Conservation (phyloP, 352 stramenopile genomes). For the Globisporangium solare region DNA sequence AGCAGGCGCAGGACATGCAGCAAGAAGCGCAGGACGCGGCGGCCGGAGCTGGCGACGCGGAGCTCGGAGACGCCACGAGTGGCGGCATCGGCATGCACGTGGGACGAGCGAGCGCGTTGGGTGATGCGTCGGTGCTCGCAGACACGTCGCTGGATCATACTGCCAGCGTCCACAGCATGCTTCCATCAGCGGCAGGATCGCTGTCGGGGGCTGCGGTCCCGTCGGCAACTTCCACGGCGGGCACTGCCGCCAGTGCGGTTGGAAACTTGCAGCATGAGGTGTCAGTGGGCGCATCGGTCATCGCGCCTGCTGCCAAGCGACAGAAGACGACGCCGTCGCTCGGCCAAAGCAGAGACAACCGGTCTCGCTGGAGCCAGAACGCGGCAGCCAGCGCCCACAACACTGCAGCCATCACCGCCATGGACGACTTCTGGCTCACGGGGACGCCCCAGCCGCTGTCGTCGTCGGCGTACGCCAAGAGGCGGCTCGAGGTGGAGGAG, state of each 20-base stretch:
- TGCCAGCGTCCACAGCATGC: neutral
- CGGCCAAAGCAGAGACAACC: too few relatives aligned
- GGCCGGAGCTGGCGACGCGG: too few relatives aligned
- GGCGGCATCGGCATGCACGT: too few relatives aligned
- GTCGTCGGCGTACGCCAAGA: constrained; percentile 22
- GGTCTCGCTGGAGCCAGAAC: constrained; percentile 1
- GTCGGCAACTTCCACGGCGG: neutral
- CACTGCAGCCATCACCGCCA: neutral
- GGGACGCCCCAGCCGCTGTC: neutral
- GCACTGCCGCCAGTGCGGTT: neutral
- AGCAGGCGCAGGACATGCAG: too few relatives aligned
- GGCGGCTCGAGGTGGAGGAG: constrained; percentile 53
- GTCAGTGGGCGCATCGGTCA: neutral
- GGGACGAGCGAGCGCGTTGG: neutral
- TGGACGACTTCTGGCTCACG: constrained; percentile 25
- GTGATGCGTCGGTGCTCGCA: neutral
- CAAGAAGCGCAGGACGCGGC: too few relatives aligned
- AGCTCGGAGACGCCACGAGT: too few relatives aligned
- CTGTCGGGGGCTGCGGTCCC: neutral
- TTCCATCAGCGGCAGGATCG: neutral
- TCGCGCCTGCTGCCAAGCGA: constrained; percentile 21
- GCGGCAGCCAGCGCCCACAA: too few relatives aligned
- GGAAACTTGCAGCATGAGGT: too few relatives aligned
- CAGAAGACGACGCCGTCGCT: constrained; percentile 12
- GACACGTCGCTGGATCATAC: neutral